Conservation (phyloP, 2,329 filamentous ascomycete species). For the Hypoxylon sp. region DNA sequence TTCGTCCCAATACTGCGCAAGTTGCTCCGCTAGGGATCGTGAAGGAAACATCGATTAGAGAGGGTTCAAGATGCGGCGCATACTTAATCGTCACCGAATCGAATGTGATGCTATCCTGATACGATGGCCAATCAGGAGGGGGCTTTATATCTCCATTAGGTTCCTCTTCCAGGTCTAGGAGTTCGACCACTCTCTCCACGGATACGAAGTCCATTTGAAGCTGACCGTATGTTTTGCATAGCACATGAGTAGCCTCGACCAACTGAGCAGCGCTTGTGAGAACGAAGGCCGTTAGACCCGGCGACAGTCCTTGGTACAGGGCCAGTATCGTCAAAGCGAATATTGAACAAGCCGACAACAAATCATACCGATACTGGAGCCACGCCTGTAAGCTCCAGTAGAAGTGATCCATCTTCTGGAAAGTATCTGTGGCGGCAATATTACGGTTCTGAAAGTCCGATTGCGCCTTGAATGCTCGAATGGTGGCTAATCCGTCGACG, state of each 20-base stretch:
- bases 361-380: constrained; percentile 85
- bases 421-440: constrained; percentile 85
- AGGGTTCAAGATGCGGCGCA: constrained; percentile 81
- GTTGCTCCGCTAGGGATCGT: constrained; percentile 77
- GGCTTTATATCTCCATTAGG: constrained; percentile 75
- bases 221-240: constrained; percentile 86
- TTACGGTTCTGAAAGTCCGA: constrained; percentile 84
- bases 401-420: constrained; percentile 96
- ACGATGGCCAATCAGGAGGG: constrained; percentile 82
- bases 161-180: constrained; percentile 85
- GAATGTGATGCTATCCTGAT: constrained; percentile 80
- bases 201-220: constrained; percentile 94
- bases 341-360: constrained; percentile 79
- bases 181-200: constrained; percentile 87
- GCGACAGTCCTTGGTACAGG: constrained; percentile 79
- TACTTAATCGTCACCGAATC: constrained; percentile 85
- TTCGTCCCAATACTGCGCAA: constrained; percentile 82
- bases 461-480: constrained; percentile 86
- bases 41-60: constrained; percentile 77
- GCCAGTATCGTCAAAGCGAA: constrained; percentile 82
- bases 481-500: constrained; percentile 86
- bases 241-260: constrained; percentile 77
- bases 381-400: constrained; percentile 92
- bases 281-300: constrained; percentile 87
- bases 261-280: constrained; percentile 79